A percentile compares a stretch with the other conserved stretches of the same genome.
phyloP scores from a whole-genome alignment of 1,139 yeast genomes.

The Pichia sp. region DNA sequence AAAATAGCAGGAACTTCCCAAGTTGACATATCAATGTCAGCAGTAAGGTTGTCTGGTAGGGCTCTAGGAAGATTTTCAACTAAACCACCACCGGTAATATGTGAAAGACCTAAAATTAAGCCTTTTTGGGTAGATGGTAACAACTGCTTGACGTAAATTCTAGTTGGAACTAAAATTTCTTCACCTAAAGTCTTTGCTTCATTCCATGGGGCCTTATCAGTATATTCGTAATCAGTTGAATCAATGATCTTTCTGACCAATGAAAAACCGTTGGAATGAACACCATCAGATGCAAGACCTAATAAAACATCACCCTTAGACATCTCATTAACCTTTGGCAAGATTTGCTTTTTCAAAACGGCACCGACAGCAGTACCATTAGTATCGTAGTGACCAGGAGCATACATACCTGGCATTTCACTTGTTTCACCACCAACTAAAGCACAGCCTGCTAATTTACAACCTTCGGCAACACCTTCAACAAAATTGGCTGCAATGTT shows the following conservation, averaged over 20 bases:
- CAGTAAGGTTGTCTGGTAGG: constrained; percentile 72
- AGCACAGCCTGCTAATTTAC: constrained; percentile 94
- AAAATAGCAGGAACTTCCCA: constrained; percentile 88
- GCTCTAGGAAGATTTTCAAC: constrained; percentile 96
- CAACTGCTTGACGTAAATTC: constrained; percentile 88
- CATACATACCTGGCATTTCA: constrained; percentile 99
- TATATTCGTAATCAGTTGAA: constrained; percentile 57
- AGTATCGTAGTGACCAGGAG: constrained; percentile 92
- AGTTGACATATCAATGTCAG: constrained; percentile 63
- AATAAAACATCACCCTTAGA: constrained; percentile 69
- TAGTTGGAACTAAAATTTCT: constrained; percentile 81
- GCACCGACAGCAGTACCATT: constrained; percentile 99
- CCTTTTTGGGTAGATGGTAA: constrained; percentile 64
- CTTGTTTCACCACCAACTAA: constrained; percentile 98
- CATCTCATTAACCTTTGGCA: constrained; percentile 68
- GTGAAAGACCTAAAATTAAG: constrained; percentile 80
- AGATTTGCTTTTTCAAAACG: constrained; percentile 66
- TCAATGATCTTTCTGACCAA: constrained; percentile 92
- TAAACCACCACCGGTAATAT: constrained; percentile 97
- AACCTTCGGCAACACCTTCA: constrained; percentile 93
- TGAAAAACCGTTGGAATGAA: constrained; percentile 95
- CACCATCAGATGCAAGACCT: constrained; percentile 86
- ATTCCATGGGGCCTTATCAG: constrained; percentile 82
- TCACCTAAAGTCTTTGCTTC: constrained; percentile 70
- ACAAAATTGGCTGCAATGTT: constrained; percentile 83